Evolutionary conservation across 202 grass and related monocot species (phyloP).

Genomic region (Setaria viridis): DNA sequence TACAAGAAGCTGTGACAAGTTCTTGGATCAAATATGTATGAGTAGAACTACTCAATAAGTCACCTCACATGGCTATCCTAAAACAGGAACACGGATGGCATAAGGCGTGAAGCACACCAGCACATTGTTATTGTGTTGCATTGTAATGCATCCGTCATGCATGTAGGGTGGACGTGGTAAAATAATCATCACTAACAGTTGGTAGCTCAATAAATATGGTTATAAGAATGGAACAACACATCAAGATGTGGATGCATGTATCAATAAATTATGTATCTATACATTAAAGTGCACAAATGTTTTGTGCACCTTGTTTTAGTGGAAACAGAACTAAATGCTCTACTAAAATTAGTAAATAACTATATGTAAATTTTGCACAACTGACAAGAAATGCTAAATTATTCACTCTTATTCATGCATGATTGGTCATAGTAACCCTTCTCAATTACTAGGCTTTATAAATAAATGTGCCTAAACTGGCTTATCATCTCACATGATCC

Average conservation of each 20-base stretch:
- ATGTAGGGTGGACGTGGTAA: neutral
- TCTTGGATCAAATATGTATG: constrained; percentile 16
- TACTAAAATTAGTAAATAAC: constrained; percentile 12
- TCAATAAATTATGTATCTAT: neutral
- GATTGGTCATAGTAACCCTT: constrained; percentile 1
- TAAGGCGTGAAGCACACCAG: neutral
- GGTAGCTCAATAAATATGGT: neutral
- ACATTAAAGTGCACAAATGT: constrained; percentile 11
- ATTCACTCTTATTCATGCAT: neutral
- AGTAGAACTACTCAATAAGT: constrained; percentile 10
- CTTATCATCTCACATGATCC: neutral
- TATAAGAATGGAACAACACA: neutral
- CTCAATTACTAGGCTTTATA: too few species aligned
- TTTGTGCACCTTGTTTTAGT: neutral
- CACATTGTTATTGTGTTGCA: neutral
- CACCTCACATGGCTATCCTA: neutral
- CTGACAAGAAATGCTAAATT: neutral
- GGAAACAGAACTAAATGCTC: neutral
- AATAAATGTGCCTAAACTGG: neutral
- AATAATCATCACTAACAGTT: constrained; percentile 4
- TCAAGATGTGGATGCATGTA: neutral
- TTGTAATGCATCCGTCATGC: neutral
- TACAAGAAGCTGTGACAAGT: neutral
- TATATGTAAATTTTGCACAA: neutral
- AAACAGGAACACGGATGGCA: neutral